Evolutionary conservation across 495 filamentous ascomycete species (phyloP).

Genomic region (Podospora australis): DNA sequence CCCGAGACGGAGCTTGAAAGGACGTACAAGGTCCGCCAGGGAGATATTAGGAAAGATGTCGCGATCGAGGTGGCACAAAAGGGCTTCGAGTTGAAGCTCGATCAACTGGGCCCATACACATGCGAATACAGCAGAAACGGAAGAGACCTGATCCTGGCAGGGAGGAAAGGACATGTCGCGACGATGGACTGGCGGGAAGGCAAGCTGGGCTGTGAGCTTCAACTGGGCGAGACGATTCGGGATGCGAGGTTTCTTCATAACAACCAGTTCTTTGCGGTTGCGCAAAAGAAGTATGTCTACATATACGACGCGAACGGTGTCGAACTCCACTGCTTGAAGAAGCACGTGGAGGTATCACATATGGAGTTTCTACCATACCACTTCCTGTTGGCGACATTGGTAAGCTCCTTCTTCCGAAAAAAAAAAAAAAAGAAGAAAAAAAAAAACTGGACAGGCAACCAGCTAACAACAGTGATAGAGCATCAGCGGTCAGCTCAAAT

Average conservation of each 20-base stretch:
- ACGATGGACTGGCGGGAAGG: constrained; percentile 95
- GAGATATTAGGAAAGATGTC: constrained; percentile 71
- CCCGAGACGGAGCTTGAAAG: constrained; percentile 81
- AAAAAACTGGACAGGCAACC: no score
- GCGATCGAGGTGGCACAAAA: constrained; percentile 82
- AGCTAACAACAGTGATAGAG: constrained; percentile 44
- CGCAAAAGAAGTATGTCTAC: constrained; percentile 89
- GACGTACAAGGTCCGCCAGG: constrained; percentile 87
- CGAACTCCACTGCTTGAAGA: constrained; percentile 83
- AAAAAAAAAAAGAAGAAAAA: no score
- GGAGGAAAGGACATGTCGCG: constrained; percentile 89
- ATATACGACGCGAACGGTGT: constrained; percentile 89
- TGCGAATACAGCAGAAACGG: constrained; percentile 88
- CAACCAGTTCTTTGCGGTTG: constrained; percentile 92
- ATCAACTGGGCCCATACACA: constrained; percentile 76
- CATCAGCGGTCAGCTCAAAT: constrained; percentile 80
- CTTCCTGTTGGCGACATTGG: constrained; percentile 82
- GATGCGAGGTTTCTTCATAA: constrained; percentile 94
- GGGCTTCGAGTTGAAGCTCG: constrained; percentile 80
- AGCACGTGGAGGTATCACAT: constrained; percentile 86
- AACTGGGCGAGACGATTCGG: constrained; percentile 80
- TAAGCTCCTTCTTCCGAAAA: no score
- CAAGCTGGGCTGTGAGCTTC: constrained; percentile 82
- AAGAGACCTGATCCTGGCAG: constrained; percentile 73
- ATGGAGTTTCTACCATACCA: constrained; percentile 97